A percentile compares a stretch with the other conserved stretches of the same genome.
These are phyloP conservation scores for Ramalina intermedia DNA, from an alignment of 495 filamentous ascomycete genomes.

Conservation along the genomic window DNA sequence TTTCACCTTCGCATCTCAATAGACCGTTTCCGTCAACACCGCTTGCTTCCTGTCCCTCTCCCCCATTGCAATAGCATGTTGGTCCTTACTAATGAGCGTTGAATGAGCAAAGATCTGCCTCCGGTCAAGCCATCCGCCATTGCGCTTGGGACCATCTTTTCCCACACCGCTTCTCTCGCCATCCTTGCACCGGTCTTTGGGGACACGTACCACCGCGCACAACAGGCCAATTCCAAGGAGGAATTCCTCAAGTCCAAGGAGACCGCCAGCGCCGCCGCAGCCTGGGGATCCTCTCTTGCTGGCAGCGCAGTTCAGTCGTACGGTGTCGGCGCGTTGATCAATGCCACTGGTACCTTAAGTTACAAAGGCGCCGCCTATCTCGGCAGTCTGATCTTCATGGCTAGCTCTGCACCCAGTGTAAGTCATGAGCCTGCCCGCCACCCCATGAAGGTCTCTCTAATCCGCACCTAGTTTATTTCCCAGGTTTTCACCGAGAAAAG, in stretches of 20 bases:
- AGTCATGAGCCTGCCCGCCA: slow-evolving; percentile 19
- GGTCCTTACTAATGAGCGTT: not conserved
- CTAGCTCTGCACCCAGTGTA: slow-evolving; percentile 78
- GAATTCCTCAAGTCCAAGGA: slow-evolving; percentile 92
- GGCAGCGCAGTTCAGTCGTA: slow-evolving; percentile 87
- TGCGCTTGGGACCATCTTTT: slow-evolving; percentile 89
- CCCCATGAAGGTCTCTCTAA: not conserved
- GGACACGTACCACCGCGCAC: slow-evolving; percentile 86
- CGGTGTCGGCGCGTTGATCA: slow-evolving; percentile 88
- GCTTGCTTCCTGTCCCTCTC: not conserved
- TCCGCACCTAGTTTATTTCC: slow-evolving; percentile 51
- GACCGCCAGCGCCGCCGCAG: slow-evolving; percentile 69
- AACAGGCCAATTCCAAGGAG: slow-evolving; percentile 84
- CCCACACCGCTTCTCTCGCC: slow-evolving; percentile 66
- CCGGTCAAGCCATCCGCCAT: slow-evolving; percentile 96
- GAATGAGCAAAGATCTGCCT: slow-evolving; percentile 54
- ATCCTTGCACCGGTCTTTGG: slow-evolving; percentile 85
- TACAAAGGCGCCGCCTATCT: slow-evolving; percentile 97
- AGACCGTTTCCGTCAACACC: not conserved
- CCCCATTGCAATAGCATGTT: not conserved
- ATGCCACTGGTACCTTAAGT: slow-evolving; percentile 80
- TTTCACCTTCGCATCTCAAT: not conserved
- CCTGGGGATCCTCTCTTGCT: slow-evolving; percentile 79
- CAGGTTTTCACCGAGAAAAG: slow-evolving; percentile 85
- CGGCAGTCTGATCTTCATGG: slow-evolving; percentile 79